Conservation (phyloP, 257 asterid genomes). For the Paulownia fortunei region DNA sequence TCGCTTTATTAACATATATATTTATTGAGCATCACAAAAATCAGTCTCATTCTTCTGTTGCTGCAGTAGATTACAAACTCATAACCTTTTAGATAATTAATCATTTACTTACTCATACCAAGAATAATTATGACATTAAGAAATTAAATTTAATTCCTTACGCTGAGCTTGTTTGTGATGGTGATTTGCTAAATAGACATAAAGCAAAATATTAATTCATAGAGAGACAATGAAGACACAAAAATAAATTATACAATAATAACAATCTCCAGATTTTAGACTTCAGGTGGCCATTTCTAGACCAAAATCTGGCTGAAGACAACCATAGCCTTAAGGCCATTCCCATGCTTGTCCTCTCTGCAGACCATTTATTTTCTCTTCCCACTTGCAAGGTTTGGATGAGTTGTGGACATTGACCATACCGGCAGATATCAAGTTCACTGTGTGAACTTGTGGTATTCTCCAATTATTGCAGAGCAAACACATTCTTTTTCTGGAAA, state of each 20-base stretch:
- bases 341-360: background rate
- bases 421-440: background rate
- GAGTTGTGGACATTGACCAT: background rate
- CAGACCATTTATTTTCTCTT: no score
- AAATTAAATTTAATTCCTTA: no score
- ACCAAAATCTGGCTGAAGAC: background rate
- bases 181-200: no score
- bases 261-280: background rate
- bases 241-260: background rate
- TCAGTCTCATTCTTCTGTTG: background rate
- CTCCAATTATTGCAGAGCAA: background rate
- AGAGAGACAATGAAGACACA: background rate
- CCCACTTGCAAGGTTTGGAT: background rate
- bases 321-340: background rate
- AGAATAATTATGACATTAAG: no score
- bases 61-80: background rate
- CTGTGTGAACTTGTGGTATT: background rate
- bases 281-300: background rate
- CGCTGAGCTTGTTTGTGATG: no score
- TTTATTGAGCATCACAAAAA: background rate
- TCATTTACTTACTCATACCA: background rate
- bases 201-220: background rate
- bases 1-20: background rate
- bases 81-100: background rate
- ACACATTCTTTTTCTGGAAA: background rate